phyloP scores from a whole-genome alignment of 1,284 basidiomycete genomes.

The Pseudozyma pruni region DNA sequence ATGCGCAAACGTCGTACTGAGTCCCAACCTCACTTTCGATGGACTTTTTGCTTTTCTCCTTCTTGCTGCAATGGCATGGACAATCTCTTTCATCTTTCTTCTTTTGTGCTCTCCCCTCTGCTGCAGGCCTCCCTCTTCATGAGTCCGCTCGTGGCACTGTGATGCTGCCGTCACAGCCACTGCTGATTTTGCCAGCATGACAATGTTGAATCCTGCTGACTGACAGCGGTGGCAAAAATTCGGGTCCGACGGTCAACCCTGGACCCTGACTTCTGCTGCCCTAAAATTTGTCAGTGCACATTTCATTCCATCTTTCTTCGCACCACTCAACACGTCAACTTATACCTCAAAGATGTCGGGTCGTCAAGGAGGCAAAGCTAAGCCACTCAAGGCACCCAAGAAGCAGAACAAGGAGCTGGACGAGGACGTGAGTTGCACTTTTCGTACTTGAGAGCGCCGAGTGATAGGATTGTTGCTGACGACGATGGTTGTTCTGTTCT shows the following conservation, averaged over 20 bases:
- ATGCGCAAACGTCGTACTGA: slow-evolving; percentile 24
- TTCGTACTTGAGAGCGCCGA: no score
- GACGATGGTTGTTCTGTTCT: background rate
- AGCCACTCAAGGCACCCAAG: slow-evolving; percentile 63
- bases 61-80: slow-evolving; percentile 18
- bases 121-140: no score
- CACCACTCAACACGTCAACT: background rate
- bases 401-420: slow-evolving; percentile 60
- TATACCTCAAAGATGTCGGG: slow-evolving; percentile 48
- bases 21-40: background rate
- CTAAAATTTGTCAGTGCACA: background rate
- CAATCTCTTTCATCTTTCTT: background rate
- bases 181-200: background rate
- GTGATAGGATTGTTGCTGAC: background rate
- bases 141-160: no score
- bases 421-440: slow-evolving; percentile 53
- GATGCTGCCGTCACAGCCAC: no score
- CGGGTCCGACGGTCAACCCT: slow-evolving; percentile 19
- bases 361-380: slow-evolving; percentile 63
- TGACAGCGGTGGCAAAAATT: background rate
- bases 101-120: background rate
- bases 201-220: background rate
- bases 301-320: background rate
- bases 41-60: background rate
- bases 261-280: slow-evolving; percentile 24